These are phyloP conservation scores for Tetrahymena borealis DNA, from an alignment of 73 alveolate genomes.

Conservation along the genomic window DNA sequence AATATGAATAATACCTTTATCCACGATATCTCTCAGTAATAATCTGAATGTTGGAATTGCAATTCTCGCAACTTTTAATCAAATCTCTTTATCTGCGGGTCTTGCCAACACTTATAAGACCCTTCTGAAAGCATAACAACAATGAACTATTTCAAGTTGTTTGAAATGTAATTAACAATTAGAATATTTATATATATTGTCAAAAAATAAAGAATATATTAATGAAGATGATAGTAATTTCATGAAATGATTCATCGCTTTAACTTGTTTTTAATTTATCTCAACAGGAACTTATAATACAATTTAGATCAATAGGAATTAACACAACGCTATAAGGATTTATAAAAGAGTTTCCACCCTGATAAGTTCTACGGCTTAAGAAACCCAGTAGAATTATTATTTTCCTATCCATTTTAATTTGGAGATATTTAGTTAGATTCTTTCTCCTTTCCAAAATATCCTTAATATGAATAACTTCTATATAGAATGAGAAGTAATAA, in stretches of 20 bases:
- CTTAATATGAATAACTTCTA: too few relatives aligned
- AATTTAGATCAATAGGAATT: background rate
- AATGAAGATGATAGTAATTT: background rate
- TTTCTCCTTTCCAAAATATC: background rate
- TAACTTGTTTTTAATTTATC: background rate
- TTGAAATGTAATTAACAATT: background rate
- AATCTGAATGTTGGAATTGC: background rate
- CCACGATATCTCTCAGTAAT: background rate
- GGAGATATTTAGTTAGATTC: background rate
- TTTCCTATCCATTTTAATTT: background rate
- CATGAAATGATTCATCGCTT: background rate
- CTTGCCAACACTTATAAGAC: background rate
- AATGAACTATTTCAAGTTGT: background rate
- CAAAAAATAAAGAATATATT: too few relatives aligned
- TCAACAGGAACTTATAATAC: background rate
- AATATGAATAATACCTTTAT: background rate
- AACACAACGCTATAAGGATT: background rate
- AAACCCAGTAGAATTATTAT: background rate
- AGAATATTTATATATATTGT: background rate
- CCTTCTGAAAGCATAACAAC: background rate
- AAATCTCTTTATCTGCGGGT: background rate
- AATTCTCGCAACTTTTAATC: background rate
- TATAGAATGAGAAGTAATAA: too few relatives aligned
- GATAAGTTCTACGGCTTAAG: background rate
- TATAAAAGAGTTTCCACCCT: background rate